Conservation (phyloP, 2,329 filamentous ascomycete genomes). For the Ophiostoma piceae region DNA sequence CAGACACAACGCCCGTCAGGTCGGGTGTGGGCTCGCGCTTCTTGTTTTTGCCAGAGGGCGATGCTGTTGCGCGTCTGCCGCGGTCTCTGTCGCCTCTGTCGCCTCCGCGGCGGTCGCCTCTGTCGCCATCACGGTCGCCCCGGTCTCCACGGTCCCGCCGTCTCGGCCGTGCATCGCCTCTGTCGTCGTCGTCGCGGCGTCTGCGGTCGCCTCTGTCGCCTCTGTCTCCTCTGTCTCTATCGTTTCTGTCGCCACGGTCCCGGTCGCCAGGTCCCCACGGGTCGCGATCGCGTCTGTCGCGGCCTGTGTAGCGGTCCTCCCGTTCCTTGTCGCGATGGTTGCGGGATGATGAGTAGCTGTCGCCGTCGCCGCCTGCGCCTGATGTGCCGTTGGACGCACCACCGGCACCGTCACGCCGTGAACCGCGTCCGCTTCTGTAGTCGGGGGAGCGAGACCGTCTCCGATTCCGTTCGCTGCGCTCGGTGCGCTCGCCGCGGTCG, state of each 20-base stretch:
- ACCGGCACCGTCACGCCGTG: conserved; percentile 63
- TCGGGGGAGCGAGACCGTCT: conserved; percentile 78
- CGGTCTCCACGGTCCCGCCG: conserved; percentile 50
- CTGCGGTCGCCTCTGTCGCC: conserved; percentile 41
- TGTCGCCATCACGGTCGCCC: conserved; percentile 53
- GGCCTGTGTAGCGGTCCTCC: conserved; percentile 80
- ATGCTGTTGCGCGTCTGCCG: conserved; percentile 60
- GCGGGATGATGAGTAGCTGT: conserved; percentile 88
- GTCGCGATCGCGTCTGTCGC: conserved; percentile 54
- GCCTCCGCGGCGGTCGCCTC: conserved; percentile 41
- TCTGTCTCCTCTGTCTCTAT: conserved; percentile 10
- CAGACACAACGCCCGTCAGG: conserved; percentile 74
- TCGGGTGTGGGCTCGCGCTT: conserved; percentile 95
- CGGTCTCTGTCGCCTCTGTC: conserved; percentile 52
- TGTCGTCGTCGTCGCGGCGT: conserved; percentile 42
- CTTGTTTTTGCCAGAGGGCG: conserved; percentile 63
- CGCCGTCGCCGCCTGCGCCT: conserved; percentile 40
- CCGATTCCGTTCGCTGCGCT: conserved; percentile 49
- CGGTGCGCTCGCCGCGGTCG: conserved; percentile 29
- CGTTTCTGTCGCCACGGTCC: conserved; percentile 40
- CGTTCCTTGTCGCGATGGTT: conserved; percentile 90
- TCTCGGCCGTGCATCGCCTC: conserved; percentile 43
- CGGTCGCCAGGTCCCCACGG: conserved; percentile 42
- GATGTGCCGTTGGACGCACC: conserved; percentile 33
- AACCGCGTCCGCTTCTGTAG: conserved; percentile 58